Conservation (phyloP, 208 protist genomes). For the Wallacemonas rigidus region DNA sequence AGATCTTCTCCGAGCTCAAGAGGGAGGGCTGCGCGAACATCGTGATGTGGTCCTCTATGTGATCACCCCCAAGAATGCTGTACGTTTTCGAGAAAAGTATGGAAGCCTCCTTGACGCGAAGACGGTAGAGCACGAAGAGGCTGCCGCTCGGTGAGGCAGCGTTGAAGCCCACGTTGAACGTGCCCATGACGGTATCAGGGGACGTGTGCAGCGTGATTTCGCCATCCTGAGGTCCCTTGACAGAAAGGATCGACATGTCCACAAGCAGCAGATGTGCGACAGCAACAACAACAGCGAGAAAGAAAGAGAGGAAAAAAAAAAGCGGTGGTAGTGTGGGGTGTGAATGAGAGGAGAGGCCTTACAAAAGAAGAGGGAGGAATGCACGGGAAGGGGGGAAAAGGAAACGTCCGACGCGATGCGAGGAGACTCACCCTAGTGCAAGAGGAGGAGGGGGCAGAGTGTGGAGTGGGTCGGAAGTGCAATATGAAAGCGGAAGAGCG, state of each 20-base stretch:
- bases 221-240: conserved; percentile 17
- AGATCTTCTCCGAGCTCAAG: conserved; percentile 34
- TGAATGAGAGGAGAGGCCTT: too few species aligned
- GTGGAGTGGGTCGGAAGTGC: too few species aligned
- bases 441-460: too few species aligned
- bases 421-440: too few species aligned
- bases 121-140: conserved; percentile 49
- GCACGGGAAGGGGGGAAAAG: too few species aligned
- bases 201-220: conserved; percentile 16
- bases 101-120: conserved; percentile 55
- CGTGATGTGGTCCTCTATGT: conserved; percentile 28
- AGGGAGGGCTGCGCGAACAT: conserved; percentile 38
- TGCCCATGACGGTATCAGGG: conserved; percentile 22
- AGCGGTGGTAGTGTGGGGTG: background rate
- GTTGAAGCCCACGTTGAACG: conserved; percentile 30
- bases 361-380: too few species aligned
- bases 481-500: too few species aligned
- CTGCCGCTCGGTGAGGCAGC: conserved; percentile 9
- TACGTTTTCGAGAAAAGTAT: conserved; percentile 72
- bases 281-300: background rate
- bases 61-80: conserved; percentile 32
- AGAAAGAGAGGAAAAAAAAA: background rate
- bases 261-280: too few species aligned
- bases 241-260: conserved; percentile 15
- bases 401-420: too few species aligned